These are phyloP conservation scores for Arabidopsis arenosa DNA, from an alignment of 345 rosid genomes.

Conservation along the genomic window DNA sequence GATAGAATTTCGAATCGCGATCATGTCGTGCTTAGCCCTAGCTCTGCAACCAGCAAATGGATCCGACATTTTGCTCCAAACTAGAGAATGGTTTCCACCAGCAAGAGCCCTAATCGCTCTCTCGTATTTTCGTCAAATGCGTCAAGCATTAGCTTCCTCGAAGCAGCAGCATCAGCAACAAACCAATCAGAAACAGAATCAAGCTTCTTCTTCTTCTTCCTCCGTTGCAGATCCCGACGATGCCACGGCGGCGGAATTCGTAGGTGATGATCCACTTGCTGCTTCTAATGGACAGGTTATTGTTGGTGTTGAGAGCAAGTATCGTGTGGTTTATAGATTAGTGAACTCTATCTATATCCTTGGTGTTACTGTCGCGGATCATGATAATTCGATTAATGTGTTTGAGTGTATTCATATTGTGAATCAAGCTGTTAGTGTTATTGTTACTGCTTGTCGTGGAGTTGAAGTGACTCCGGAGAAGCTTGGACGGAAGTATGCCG, in stretches of 20 bases:
- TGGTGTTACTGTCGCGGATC: constrained; percentile 86
- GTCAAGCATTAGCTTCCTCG: constrained; percentile 68
- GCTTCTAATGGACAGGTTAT: constrained; percentile 96
- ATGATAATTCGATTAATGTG: constrained; percentile 83
- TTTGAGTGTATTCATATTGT: constrained; percentile 97
- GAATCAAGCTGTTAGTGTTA: constrained; percentile 94
- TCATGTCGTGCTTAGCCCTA: constrained; percentile 86
- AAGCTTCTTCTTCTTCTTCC: constrained; percentile 44
- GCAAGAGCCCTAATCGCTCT: constrained; percentile 92
- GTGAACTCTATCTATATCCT: constrained; percentile 95
- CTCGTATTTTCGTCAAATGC: constrained; percentile 91
- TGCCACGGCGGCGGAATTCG: constrained; percentile 52
- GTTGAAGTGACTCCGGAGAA: constrained; percentile 99
- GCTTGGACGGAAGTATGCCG: constrained; percentile 86
- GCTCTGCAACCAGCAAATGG: constrained; percentile 90
- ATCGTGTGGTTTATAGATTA: constrained; percentile 91
- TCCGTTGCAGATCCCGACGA: constrained; percentile 51
- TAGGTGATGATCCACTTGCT: constrained; percentile 95
- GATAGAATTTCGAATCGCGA: constrained; percentile 30
- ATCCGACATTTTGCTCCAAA: constrained; percentile 88
- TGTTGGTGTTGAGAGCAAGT: constrained; percentile 95
- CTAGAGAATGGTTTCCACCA: constrained; percentile 96
- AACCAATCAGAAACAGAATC: constrained; percentile 22
- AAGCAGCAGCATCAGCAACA: constrained; percentile 44
- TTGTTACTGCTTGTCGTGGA: constrained; percentile 98